Conservation (phyloP, 2,329 filamentous ascomycete genomes). For the Orbilia brochopaga region DNA sequence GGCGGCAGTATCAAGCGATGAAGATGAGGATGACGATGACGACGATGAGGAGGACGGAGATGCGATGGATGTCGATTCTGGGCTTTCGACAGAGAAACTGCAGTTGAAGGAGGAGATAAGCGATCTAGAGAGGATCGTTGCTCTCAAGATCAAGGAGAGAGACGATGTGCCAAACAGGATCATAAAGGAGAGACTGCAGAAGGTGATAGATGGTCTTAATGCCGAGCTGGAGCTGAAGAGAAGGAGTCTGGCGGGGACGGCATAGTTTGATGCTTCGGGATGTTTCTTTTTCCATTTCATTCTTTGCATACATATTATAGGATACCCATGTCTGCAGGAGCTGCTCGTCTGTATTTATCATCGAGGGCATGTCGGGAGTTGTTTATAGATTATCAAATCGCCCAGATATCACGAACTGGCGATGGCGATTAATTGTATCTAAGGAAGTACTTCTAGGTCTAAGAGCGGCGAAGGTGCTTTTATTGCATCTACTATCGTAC, state of each 20-base stretch:
- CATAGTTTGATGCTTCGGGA: conserved; percentile 7
- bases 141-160: conserved; percentile 59
- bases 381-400: no score
- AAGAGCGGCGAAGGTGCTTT: conserved; percentile 18
- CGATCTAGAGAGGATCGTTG: conserved; percentile 64
- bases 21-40: conserved; percentile 60
- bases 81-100: conserved; percentile 61
- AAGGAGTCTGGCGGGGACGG: conserved; percentile 56
- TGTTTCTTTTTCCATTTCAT: background rate
- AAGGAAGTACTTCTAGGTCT: background rate
- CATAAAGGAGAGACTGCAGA: conserved; percentile 62
- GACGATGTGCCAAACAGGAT: conserved; percentile 61
- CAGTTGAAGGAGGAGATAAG: conserved; percentile 64
- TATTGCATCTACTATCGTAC: conserved; percentile 18
- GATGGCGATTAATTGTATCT: background rate
- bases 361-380: background rate
- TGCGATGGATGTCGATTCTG: conserved; percentile 63
- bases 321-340: background rate
- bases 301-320: background rate
- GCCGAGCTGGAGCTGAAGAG: conserved; percentile 65
- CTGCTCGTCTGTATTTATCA: background rate
- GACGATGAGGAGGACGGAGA: conserved; percentile 57
- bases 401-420: background rate
- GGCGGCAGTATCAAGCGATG: conserved; percentile 56
- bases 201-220: conserved; percentile 62